Percentiles rank a stretch among this genome's conserved stretches.
phyloP scores from a whole-genome alignment of 768 basidiomycete species.

The Psilocybe cubensis region DNA sequence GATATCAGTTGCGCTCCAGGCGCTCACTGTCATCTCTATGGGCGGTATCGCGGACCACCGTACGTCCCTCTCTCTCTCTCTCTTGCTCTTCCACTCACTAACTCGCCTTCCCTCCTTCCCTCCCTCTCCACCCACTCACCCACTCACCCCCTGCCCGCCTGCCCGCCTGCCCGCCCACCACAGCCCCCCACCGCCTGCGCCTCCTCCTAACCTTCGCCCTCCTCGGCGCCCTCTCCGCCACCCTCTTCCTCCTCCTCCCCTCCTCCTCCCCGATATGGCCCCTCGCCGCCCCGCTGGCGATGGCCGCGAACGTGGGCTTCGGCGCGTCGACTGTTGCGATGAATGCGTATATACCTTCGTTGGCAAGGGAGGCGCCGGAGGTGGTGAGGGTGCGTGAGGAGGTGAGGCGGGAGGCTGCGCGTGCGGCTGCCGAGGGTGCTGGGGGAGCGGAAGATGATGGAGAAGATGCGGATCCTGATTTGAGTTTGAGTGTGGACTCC shows the following conservation, averaged over 20 bases:
- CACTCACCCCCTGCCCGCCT: no score
- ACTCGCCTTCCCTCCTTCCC: conserved; percentile 41
- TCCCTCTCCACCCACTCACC: conserved; percentile 81
- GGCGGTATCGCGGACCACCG: conserved; percentile 90
- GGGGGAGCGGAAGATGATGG: conserved; percentile 15
- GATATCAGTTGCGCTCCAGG: conserved; percentile 85
- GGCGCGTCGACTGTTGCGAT: conserved; percentile 87
- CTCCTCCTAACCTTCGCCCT: conserved; percentile 78
- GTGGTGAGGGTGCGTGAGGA: conserved; percentile 46
- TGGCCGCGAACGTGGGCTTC: conserved; percentile 84
- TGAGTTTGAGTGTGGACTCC: not conserved
- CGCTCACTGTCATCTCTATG: conserved; percentile 94
- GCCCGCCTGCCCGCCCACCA: no score
- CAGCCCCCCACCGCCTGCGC: conserved; percentile 72
- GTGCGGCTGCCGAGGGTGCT: conserved; percentile 34
- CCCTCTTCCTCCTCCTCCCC: conserved; percentile 73
- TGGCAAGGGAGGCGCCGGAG: conserved; percentile 69
- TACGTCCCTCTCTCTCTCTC: conserved; percentile 41
- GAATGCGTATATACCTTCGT: conserved; percentile 84
- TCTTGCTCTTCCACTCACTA: not conserved
- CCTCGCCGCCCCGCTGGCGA: conserved; percentile 67
- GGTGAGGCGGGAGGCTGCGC: conserved; percentile 52
- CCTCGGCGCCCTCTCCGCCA: conserved; percentile 69
- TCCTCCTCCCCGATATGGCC: conserved; percentile 75
- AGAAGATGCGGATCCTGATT: not conserved